phyloP scores from a whole-genome alignment of 352 stramenopile species.

The Phytophthora citrophthora region DNA sequence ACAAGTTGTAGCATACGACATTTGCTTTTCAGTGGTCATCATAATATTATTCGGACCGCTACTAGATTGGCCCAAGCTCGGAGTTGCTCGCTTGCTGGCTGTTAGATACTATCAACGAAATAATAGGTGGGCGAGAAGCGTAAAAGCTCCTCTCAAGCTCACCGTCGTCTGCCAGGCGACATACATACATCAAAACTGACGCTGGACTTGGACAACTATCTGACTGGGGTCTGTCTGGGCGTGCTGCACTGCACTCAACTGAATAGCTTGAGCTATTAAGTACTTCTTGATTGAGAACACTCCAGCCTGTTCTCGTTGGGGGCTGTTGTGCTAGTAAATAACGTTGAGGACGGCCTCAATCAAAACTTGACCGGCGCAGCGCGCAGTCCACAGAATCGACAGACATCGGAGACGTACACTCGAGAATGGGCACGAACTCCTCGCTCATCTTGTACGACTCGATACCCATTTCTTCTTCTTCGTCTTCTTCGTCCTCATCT shows the following conservation, averaged over 20 bases:
- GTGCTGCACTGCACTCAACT: conserved; percentile 17
- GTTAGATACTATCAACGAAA: conserved; percentile 36
- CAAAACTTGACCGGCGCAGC: conserved; percentile 40
- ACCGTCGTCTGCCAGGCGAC: conserved; percentile 28
- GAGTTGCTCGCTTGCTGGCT: conserved; percentile 24
- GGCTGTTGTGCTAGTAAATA: conserved; percentile 36
- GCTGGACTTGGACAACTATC: conserved; percentile 25
- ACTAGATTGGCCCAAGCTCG: conserved; percentile 24
- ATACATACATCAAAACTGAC: conserved; percentile 43
- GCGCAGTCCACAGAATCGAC: conserved; percentile 57
- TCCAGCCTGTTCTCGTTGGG: conserved; percentile 17
- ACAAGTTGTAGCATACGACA: not conserved
- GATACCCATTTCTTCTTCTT: conserved; percentile 40
- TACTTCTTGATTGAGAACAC: conserved; percentile 22
- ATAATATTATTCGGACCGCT: conserved; percentile 40
- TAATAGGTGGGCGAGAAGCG: conserved; percentile 23
- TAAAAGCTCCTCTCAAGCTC: conserved; percentile 16
- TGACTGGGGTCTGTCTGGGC: conserved; percentile 9
- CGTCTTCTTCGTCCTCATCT: conserved; percentile 57
- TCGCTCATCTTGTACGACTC: conserved; percentile 37
- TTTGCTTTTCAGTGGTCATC: conserved; percentile 13
- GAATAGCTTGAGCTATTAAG: conserved; percentile 11
- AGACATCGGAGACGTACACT: conserved; percentile 44
- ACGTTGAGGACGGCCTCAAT: conserved; percentile 27
- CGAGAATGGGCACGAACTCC: conserved; percentile 66